Percentiles rank a stretch among this genome's conserved stretches.
phyloP scores from a whole-genome alignment of 352 stramenopile genomes.

The Lagenidium giganteum region DNA sequence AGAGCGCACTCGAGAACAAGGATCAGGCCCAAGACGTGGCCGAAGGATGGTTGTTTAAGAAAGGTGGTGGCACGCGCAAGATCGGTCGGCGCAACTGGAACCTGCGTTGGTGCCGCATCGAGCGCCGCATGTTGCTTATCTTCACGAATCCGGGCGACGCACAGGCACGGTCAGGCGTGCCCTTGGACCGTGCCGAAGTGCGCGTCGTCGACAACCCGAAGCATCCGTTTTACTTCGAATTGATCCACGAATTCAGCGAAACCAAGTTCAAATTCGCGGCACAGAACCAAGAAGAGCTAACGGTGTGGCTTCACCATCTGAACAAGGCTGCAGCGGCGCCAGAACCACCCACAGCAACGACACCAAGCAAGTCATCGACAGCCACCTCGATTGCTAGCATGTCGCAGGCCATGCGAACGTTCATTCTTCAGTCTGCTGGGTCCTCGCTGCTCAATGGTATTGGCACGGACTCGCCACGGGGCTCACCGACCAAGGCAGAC shows the following conservation, averaged over 20 bases:
- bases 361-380: conserved; percentile 39
- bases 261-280: conserved; percentile 59
- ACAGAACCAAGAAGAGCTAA: conserved; percentile 37
- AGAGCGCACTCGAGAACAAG: conserved; percentile 30
- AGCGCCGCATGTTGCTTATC: conserved; percentile 59
- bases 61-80: conserved; percentile 50
- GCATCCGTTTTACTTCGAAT: conserved; percentile 61
- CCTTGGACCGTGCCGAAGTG: conserved; percentile 43
- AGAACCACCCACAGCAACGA: conserved; percentile 29
- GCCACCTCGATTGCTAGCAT: conserved; percentile 42
- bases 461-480: neutral
- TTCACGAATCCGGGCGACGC: conserved; percentile 38
- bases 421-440: conserved; percentile 50
- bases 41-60: conserved; percentile 57
- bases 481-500: conserved; percentile 3
- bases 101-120: conserved; percentile 56
- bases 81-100: conserved; percentile 63
- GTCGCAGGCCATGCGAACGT: conserved; percentile 57
- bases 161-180: conserved; percentile 40
- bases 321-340: conserved; percentile 32
- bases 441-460: neutral
- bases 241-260: conserved; percentile 55
- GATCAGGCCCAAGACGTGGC: neutral
- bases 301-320: conserved; percentile 37
- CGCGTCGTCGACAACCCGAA: conserved; percentile 49